Percentiles rank a stretch among this genome's conserved stretches.
phyloP scores from a whole-genome alignment of 106 monocot species.

The Chionographis japonica region DNA sequence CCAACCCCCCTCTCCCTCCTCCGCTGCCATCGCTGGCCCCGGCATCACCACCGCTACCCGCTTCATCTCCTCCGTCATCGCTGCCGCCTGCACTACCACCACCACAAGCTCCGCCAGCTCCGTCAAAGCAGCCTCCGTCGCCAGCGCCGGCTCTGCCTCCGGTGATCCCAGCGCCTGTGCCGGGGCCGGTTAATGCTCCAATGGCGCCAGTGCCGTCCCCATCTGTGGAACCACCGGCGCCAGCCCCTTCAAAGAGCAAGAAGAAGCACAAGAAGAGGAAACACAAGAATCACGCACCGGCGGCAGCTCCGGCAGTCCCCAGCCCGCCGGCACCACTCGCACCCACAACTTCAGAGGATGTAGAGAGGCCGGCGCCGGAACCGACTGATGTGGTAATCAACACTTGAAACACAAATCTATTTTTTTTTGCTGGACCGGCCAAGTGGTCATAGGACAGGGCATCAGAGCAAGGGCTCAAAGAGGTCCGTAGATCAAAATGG shows the following conservation, averaged over 20 bases:
- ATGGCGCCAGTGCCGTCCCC: slow-evolving; percentile 10
- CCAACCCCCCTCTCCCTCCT: background rate
- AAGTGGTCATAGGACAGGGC: no score
- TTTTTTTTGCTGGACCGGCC: no score
- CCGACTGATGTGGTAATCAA: slow-evolving; percentile 28
- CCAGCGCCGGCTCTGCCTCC: slow-evolving; percentile 8
- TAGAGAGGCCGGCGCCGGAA: slow-evolving; percentile 27
- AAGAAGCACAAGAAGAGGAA: slow-evolving; percentile 46
- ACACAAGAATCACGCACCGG: slow-evolving; percentile 37
- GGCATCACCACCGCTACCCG: slow-evolving; percentile 11
- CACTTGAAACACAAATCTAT: background rate
- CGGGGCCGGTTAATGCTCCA: background rate
- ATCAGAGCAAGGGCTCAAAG: no score
- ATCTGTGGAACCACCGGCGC: slow-evolving; percentile 9
- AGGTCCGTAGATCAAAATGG: background rate
- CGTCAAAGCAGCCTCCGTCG: slow-evolving; percentile 11
- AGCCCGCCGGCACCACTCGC: slow-evolving; percentile 52
- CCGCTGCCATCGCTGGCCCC: slow-evolving; percentile 15
- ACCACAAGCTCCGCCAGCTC: slow-evolving; percentile 6
- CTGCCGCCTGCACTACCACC: slow-evolving; percentile 15
- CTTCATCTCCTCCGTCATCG: slow-evolving; percentile 3
- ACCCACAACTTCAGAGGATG: slow-evolving; percentile 19
- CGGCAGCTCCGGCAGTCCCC: slow-evolving; percentile 23
- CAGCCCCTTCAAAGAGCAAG: slow-evolving; percentile 29
- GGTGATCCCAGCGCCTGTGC: slow-evolving; percentile 6